A percentile compares a stretch with the other conserved stretches of the same genome.
phyloP scores from a whole-genome alignment of 177 flowering plant genomes.

The Tripterygium wilfordii region DNA sequence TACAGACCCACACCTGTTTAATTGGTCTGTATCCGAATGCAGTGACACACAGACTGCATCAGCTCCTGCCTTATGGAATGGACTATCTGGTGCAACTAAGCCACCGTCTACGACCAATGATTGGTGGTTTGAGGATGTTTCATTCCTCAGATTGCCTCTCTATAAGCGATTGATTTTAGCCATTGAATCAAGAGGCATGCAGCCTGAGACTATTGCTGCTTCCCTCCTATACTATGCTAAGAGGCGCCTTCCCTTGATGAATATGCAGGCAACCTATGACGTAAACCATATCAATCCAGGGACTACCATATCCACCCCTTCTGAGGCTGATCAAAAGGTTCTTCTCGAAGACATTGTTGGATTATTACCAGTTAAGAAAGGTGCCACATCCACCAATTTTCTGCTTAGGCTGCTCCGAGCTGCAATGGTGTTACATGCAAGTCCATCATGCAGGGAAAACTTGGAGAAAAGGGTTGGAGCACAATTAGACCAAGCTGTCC shows the following conservation, averaged over 20 bases:
- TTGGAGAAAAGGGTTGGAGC: conserved; percentile 59
- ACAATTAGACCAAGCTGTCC: conserved; percentile 59
- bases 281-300: conserved; percentile 18
- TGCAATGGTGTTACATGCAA: conserved; percentile 55
- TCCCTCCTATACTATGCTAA: conserved; percentile 52
- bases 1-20: conserved; percentile 44
- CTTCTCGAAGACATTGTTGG: conserved; percentile 68
- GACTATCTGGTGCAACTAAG: conserved; percentile 36
- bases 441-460: conserved; percentile 52
- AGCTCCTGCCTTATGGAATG: conserved; percentile 46
- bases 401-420: conserved; percentile 53
- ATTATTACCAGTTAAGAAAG: conserved; percentile 51
- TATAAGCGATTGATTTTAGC: conserved; percentile 50
- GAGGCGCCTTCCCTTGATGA: conserved; percentile 44
- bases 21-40: conserved; percentile 34
- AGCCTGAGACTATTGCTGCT: conserved; percentile 45
- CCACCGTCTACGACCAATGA: conserved; percentile 30
- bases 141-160: conserved; percentile 41
- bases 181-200: conserved; percentile 47
- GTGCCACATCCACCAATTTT: conserved; percentile 46
- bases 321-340: conserved; percentile 50
- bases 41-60: conserved; percentile 10
- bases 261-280: conserved; percentile 38
- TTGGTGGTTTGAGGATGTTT: conserved; percentile 76
- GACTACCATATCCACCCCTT: conserved; percentile 30